A percentile compares a stretch with the other conserved stretches of the same genome.
Evolutionary conservation across 371 early-diverging fungal genomes (phyloP).

Genomic region (Syncephalastrum monosporum): DNA sequence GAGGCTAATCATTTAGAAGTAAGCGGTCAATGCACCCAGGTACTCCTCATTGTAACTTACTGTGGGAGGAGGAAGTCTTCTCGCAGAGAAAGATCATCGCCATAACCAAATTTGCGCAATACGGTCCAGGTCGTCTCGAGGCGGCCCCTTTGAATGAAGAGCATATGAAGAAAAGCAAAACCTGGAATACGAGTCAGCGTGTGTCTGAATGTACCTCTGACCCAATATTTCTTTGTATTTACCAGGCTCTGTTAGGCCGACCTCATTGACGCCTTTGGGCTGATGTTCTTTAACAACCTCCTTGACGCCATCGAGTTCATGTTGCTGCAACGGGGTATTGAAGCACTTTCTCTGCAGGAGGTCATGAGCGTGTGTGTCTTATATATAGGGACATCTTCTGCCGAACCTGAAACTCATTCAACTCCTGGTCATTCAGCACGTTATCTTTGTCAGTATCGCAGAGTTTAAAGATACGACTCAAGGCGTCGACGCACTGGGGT

Average conservation of each 20-base stretch:
- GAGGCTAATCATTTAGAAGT: slow-evolving; percentile 34
- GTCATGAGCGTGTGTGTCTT: background rate
- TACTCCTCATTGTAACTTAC: slow-evolving; percentile 30
- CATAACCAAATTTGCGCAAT: slow-evolving; percentile 92
- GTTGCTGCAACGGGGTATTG: slow-evolving; percentile 87
- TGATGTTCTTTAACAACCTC: slow-evolving; percentile 88
- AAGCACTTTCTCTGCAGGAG: slow-evolving; percentile 84
- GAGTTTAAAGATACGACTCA: slow-evolving; percentile 89
- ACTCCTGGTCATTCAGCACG: slow-evolving; percentile 85
- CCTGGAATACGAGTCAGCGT: slow-evolving; percentile 41
- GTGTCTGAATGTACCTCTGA: background rate
- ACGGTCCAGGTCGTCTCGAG: slow-evolving; percentile 98
- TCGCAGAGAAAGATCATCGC: slow-evolving; percentile 84
- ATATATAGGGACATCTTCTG: background rate
- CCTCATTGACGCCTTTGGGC: slow-evolving; percentile 80
- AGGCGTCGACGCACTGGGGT: slow-evolving; percentile 86
- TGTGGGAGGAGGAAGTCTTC: slow-evolving; percentile 87
- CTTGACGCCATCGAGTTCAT: slow-evolving; percentile 94
- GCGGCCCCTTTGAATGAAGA: slow-evolving; percentile 95
- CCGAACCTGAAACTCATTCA: slow-evolving; percentile 93
- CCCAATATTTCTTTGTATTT: background rate
- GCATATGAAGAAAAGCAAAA: slow-evolving; percentile 88
- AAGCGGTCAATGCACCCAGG: background rate
- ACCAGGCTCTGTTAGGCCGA: slow-evolving; percentile 81
- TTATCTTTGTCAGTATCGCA: slow-evolving; percentile 94